Conservation (phyloP, 192 early-diverging fungal species). For the Piromyces sp. region DNA sequence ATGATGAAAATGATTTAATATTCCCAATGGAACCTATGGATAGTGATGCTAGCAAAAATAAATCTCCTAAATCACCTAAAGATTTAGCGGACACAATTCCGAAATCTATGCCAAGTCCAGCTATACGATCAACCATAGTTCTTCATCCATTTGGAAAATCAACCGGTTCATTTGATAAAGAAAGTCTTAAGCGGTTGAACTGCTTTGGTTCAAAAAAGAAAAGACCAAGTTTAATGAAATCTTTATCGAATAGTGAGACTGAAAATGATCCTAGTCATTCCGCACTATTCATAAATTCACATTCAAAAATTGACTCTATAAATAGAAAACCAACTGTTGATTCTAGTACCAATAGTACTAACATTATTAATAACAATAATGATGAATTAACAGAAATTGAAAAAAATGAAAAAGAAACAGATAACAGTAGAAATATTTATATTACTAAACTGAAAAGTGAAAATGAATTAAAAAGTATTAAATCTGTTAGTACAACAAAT, state of each 20-base stretch:
- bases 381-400: background rate
- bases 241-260: background rate
- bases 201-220: background rate
- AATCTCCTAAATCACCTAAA: background rate
- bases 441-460: background rate
- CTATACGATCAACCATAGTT: background rate
- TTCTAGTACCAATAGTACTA: background rate
- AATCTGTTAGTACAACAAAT: background rate
- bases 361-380: background rate
- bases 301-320: background rate
- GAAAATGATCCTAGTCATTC: background rate
- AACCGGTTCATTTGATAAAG: background rate
- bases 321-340: background rate
- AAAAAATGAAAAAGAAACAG: background rate
- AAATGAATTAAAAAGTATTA: background rate
- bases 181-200: background rate
- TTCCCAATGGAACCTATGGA: constrained; percentile 7
- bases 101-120: background rate
- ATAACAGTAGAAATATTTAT: background rate
- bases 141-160: background rate
- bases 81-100: no score
- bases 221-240: background rate
- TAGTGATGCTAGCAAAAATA: background rate
- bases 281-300: background rate
- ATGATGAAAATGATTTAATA: constrained; percentile 14